Evolutionary conservation across 2,329 filamentous ascomycete genomes (phyloP).

Genomic region (Epichloe aotearoae): DNA sequence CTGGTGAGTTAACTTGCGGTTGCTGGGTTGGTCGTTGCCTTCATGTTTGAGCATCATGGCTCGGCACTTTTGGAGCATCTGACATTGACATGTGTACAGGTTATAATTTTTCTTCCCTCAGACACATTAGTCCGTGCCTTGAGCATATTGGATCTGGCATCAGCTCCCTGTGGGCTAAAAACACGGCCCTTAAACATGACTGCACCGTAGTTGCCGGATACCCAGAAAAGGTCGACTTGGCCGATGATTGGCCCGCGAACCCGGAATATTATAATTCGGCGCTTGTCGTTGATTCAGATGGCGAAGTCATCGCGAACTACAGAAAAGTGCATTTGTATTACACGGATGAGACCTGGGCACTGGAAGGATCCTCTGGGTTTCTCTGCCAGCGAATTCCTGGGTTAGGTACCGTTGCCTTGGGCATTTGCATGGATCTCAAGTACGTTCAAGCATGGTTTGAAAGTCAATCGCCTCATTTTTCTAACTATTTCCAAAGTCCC

Average conservation of each 20-base stretch:
- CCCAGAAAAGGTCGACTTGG: constrained; percentile 51
- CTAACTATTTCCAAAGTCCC: constrained; percentile 11
- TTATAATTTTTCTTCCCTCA: constrained; percentile 63
- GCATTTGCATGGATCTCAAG: constrained; percentile 55
- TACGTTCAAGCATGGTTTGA: constrained; percentile 16
- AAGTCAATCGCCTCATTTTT: background rate
- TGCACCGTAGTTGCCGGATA: constrained; percentile 62
- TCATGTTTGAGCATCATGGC: no score
- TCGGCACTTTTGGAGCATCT: background rate
- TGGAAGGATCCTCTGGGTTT: constrained; percentile 40
- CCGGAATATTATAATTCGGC: constrained; percentile 43
- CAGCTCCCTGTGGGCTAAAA: constrained; percentile 57
- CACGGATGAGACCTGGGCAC: constrained; percentile 48
- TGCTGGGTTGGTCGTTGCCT: no score
- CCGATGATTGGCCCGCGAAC: constrained; percentile 32
- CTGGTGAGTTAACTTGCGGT: constrained; percentile 33
- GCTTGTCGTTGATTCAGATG: constrained; percentile 42
- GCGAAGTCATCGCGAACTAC: constrained; percentile 48
- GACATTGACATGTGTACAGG: constrained; percentile 28
- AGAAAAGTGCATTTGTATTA: constrained; percentile 46
- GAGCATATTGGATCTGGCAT: constrained; percentile 54
- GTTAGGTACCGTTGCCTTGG: constrained; percentile 40
- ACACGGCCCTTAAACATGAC: constrained; percentile 49
- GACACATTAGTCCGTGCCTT: constrained; percentile 54
- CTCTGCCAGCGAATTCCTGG: constrained; percentile 30